These are phyloP conservation scores for Oehlia diaphana DNA, from an alignment of 192 early-diverging fungal genomes.

Conservation along the genomic window DNA sequence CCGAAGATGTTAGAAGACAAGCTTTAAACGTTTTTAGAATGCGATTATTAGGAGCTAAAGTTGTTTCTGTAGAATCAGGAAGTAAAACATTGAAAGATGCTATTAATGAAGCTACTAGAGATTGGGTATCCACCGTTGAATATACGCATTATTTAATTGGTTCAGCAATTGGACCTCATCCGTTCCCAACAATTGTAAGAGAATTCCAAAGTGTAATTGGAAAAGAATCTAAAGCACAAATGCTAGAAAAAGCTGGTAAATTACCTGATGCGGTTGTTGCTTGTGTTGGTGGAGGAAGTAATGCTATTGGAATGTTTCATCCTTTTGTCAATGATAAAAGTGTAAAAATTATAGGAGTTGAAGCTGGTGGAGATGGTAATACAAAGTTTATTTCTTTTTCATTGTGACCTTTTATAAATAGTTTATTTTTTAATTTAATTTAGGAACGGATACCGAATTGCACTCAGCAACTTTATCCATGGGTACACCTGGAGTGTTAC, in stretches of 20 bases:
- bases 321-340: slow-evolving; percentile 84
- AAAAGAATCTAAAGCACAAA: slow-evolving; percentile 81
- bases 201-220: slow-evolving; percentile 99
- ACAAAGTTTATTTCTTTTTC: not conserved
- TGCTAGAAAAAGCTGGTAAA: slow-evolving; percentile 77
- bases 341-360: slow-evolving; percentile 91
- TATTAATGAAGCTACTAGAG: slow-evolving; percentile 98
- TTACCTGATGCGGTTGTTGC: slow-evolving; percentile 93
- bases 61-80: slow-evolving; percentile 78
- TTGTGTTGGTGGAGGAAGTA: slow-evolving; percentile 97
- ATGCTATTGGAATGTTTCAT: slow-evolving; percentile 97
- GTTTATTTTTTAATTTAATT: not conserved
- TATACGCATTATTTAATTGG: slow-evolving; percentile 97
- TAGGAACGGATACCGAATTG: slow-evolving; percentile 67
- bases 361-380: slow-evolving; percentile 90
- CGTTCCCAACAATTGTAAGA: slow-evolving; percentile 95
- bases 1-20: slow-evolving; percentile 91
- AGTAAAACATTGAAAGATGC: slow-evolving; percentile 92
- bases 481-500: slow-evolving; percentile 90
- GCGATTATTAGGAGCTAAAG: slow-evolving; percentile 87
- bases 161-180: slow-evolving; percentile 95
- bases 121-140: slow-evolving; percentile 95
- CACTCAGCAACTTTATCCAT: slow-evolving; percentile 90
- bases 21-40: slow-evolving; percentile 97
- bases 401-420: not conserved